phyloP scores from a whole-genome alignment of 1,139 yeast genomes.

The Pichia norvegensis region DNA sequence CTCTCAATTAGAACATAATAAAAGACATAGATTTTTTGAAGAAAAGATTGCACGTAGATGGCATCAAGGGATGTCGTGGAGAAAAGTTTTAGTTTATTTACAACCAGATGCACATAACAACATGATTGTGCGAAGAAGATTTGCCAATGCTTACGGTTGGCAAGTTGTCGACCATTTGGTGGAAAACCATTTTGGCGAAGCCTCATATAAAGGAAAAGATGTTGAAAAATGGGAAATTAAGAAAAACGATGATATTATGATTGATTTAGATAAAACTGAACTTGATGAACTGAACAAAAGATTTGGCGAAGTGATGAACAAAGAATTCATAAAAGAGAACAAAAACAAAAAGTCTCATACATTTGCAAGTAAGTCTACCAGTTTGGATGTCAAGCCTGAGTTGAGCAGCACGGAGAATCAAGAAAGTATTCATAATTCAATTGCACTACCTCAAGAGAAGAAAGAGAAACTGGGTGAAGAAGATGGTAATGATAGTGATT shows the following conservation, averaged over 20 bases:
- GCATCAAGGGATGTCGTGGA: slow-evolving; percentile 82
- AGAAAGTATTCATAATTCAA: neutral
- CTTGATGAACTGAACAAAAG: slow-evolving; percentile 6
- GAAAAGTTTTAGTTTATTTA: slow-evolving; percentile 79
- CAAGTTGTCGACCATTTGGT: slow-evolving; percentile 81
- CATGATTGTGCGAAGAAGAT: slow-evolving; percentile 79
- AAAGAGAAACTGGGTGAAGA: neutral
- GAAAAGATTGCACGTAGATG: slow-evolving; percentile 84
- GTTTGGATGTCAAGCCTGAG: neutral
- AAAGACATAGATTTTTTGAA: slow-evolving; percentile 41
- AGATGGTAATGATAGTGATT: neutral
- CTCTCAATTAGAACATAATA: slow-evolving; percentile 22
- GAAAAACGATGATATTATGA: slow-evolving; percentile 2
- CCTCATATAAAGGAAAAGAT: slow-evolving; percentile 21
- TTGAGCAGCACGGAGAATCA: neutral
- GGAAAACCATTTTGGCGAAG: slow-evolving; percentile 47
- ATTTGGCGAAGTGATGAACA: slow-evolving; percentile 11
- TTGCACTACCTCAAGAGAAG: neutral
- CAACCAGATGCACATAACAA: slow-evolving; percentile 96
- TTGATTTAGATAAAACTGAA: slow-evolving; percentile 12
- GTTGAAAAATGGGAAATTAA: slow-evolving; percentile 16
- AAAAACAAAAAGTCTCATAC: neutral
- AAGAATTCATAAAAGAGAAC: slow-evolving; percentile 12
- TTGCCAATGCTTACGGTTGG: slow-evolving; percentile 96
- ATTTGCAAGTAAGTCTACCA: neutral